Percentiles rank a stretch among this genome's conserved stretches.
Conservation (phyloP, 257 asterid species). For the Nicotiana tabacum region DNA sequence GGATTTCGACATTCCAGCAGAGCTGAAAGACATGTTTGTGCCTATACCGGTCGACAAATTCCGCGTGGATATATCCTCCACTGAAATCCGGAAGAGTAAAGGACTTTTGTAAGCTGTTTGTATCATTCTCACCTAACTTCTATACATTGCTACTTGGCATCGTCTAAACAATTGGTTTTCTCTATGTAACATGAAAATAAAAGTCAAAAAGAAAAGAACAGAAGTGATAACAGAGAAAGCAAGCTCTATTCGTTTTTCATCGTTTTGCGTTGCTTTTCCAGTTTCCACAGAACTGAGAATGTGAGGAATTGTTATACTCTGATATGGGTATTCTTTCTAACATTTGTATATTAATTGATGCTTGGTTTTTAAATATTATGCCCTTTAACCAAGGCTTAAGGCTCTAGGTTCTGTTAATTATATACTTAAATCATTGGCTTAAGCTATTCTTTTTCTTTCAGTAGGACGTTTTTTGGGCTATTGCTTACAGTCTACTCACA, state of each 20-base stretch:
- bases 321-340: neutral
- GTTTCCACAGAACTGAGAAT: neutral
- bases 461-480: neutral
- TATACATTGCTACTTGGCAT: neutral
- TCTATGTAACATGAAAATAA: neutral
- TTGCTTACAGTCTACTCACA: neutral
- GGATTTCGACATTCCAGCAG: conserved; percentile 68
- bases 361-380: neutral
- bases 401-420: neutral
- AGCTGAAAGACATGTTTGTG: conserved; percentile 65
- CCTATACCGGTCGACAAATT: conserved; percentile 71
- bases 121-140: neutral
- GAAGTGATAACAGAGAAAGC: neutral
- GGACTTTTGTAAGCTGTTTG: conserved; percentile 19
- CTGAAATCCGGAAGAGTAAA: conserved; percentile 61
- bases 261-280: neutral
- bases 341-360: neutral
- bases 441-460: neutral
- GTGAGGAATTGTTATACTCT: neutral
- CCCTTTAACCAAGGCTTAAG: neutral
- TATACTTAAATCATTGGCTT: neutral
- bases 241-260: neutral
- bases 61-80: conserved; percentile 79
- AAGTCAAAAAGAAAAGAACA: neutral
- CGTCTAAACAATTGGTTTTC: neutral